Base-by-base conservation (phyloP, 179 eudicot genomes). In the Silene noctiflora region DNA sequence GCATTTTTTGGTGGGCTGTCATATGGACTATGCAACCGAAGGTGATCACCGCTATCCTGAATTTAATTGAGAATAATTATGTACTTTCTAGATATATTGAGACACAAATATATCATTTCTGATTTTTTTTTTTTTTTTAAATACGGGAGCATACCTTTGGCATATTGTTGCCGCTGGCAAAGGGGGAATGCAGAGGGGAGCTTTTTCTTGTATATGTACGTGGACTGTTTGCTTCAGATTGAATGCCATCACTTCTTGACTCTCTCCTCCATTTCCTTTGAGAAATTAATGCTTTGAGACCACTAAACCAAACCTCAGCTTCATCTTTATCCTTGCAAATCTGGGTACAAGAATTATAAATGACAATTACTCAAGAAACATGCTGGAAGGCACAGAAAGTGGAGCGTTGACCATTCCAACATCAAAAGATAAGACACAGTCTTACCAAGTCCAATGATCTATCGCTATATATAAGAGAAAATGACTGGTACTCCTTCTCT, bases 251-350 rank as follows among this genome's bases (percentile, higher is more conserved):
- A 73, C 98, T 93, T 81, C 98, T 93, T 77, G 99, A 90, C 80
- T 93, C 99, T 67, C 96, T 83, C 89, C 96, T 91, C 92, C 96
- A 90, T 83, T 89, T 95, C 74, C 92, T 79, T 75, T 95, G 90
- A 39, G 98, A 91, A 83, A 91, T 93, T 77, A 95, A 82, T 77
- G 99, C 90, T 85, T 95, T 95, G 46, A 95, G 87, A 72, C 98
- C 99, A 79, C 92, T 93, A 87, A 95, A 95, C 99, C 99, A 95
- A 71, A 93, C 94, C 80, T 95, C 99, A 65, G 99, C 98, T 89
- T 95, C 99, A 82, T 95, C 99, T 85, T 95, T 95, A 75, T 95
- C 98, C 87, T 93, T 95, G 83, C 99, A 95, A 17, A 95, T 95
- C 99, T 95, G 81, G 73, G 53, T 29, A 46, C 17, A 79, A 71